Base-by-base conservation (phyloP, 345 rosid species). In the Arabis hirsuta region DNA sequence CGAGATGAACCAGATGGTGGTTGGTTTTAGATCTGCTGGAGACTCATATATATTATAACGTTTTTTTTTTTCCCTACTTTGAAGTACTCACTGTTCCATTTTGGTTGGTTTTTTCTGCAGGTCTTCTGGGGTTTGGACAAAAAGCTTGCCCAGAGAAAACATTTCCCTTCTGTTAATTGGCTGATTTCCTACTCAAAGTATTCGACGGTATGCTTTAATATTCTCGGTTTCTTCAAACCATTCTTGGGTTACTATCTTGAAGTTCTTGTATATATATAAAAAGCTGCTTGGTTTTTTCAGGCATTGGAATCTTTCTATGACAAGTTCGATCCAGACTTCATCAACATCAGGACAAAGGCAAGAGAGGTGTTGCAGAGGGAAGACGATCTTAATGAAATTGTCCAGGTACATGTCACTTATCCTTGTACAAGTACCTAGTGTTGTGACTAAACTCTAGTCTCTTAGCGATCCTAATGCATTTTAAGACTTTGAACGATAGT, bases 121-220 rank as follows among this genome's bases (percentile, higher is more conserved):
- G 99, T 96, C 72, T 96, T 96, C 84, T 96, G 99, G 99, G 99
- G 99, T 80, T 85, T 96, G 79, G 99, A 96, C 82, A 96, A 96
- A 89, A 96, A 96, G 82, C 96, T 96, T 81, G 98, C 99, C n/a
- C 99, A 92, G 83, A 87, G 99, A 80, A 96, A 96, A 73, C 99
- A 96, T 87, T 96, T 96, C 61, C 99, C 99, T 56, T 95, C 99
- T 68, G 99, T 95, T 16, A 95, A 95, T 74, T 96, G 99, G 99
- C 86, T 96, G 64, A 96, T 96, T 76, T 96, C 99, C 54, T 96
- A 96, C 86, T 96, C 99, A 14, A 96, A 96, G 83, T 96, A 96
- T 65, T 85, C 99, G 13, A 56, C 90, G 76, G 99, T 96, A 85
- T 71, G 88, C 72, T 75, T 44, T 51, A 50, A 54, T 24, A 62